A percentile compares a stretch with the other conserved stretches of the same genome.
Evolutionary conservation across 495 filamentous ascomycete genomes (phyloP).

Genomic region (Talaromyces proteolyticus): DNA sequence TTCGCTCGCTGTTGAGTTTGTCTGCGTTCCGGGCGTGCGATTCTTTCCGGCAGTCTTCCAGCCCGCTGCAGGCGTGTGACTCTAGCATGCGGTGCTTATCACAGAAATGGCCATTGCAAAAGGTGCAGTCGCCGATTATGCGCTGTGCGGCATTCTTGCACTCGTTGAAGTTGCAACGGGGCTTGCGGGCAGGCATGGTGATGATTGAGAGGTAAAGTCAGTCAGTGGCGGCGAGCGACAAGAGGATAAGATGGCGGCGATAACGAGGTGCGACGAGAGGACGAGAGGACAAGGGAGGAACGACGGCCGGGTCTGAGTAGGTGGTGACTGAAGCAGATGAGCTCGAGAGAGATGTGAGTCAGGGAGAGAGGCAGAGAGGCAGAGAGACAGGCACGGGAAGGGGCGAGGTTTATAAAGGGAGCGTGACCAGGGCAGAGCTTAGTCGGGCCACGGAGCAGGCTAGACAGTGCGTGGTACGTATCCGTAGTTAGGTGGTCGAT

Average conservation of each 20-base stretch:
- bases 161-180: conserved; percentile 79
- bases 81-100: conserved; percentile 90
- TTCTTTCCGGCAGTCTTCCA: conserved; percentile 97
- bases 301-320: conserved; percentile 8
- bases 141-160: conserved; percentile 81
- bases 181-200: conserved; percentile 67
- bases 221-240: conserved; percentile 25
- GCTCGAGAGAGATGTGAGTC: conserved; percentile 18
- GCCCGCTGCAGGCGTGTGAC: conserved; percentile 85
- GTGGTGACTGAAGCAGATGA: conserved; percentile 10
- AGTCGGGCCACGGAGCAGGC: no score
- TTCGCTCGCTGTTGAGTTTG: conserved; percentile 86
- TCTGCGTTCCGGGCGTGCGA: conserved; percentile 86
- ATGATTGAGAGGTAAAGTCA: conserved; percentile 22
- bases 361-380: conserved; percentile 16
- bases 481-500: no score
- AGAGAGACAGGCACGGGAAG: conserved; percentile 1
- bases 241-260: conserved; percentile 27
- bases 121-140: conserved; percentile 93
- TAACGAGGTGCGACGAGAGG: neutral
- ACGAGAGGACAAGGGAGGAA: conserved; percentile 7
- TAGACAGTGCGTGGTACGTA: no score
- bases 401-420: neutral
- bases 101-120: conserved; percentile 91
- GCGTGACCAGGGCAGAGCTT: no score